These are phyloP conservation scores for Lobosporangium transversale DNA, from an alignment of 192 early-diverging fungal species.

Conservation along the genomic window DNA sequence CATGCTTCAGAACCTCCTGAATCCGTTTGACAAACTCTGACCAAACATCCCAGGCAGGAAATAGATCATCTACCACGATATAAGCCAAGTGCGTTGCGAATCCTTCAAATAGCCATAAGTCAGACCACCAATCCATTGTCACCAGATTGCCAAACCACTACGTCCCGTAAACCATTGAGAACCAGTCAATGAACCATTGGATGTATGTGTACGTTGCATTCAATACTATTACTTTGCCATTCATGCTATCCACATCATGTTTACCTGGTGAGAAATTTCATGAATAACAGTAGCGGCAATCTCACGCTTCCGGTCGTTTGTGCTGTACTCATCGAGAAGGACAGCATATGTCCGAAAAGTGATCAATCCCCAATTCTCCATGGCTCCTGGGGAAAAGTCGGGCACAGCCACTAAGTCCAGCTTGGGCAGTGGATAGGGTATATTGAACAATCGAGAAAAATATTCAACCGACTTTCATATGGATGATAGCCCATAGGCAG, in stretches of 20 bases:
- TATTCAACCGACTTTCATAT: constrained; percentile 39
- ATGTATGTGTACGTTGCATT: background rate
- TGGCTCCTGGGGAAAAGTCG: constrained; percentile 67
- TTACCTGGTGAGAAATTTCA: constrained; percentile 55
- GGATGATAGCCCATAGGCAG: background rate
- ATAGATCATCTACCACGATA: constrained; percentile 75
- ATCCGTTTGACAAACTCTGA: constrained; percentile 73
- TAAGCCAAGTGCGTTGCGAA: constrained; percentile 61
- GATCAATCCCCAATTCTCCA: constrained; percentile 68
- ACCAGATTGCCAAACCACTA: constrained; percentile 61
- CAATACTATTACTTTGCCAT: too few species aligned
- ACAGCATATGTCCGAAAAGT: constrained; percentile 50
- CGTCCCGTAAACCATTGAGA: too few species aligned
- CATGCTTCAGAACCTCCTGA: constrained; percentile 76
- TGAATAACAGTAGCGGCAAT: constrained; percentile 54
- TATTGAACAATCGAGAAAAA: constrained; percentile 54
- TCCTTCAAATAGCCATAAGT: constrained; percentile 61
- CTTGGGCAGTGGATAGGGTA: constrained; percentile 60
- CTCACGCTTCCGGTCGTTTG: constrained; percentile 42
- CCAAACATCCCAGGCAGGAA: constrained; percentile 83
- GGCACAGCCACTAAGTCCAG: constrained; percentile 71
- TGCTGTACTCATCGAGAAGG: constrained; percentile 38
- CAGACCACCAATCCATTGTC: constrained; percentile 61
- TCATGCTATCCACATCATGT: too few species aligned
- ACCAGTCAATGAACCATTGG: background rate